Conservation (phyloP, 1,139 yeast species). For the Pichia sp. region DNA sequence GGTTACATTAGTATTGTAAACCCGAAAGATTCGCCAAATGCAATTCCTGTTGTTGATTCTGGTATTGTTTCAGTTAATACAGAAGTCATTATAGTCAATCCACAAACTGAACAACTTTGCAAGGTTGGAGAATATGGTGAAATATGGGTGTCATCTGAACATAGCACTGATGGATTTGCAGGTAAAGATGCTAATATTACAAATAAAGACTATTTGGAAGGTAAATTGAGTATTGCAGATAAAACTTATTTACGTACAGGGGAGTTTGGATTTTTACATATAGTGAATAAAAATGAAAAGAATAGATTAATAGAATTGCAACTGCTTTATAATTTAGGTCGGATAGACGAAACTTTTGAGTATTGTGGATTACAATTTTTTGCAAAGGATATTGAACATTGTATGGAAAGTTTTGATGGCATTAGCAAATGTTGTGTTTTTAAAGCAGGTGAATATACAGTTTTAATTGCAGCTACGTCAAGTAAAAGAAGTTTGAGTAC, state of each 20-base stretch:
- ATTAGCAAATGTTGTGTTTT: constrained; percentile 37
- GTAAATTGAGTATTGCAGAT: constrained; percentile 45
- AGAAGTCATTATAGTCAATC: constrained; percentile 89
- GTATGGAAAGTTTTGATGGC: constrained; percentile 47
- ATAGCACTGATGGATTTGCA: constrained; percentile 54
- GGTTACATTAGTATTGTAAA: constrained; percentile 80
- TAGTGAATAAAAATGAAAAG: constrained; percentile 35
- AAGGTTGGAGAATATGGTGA: constrained; percentile 95
- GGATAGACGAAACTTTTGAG: constrained; percentile 84
- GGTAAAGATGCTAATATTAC: constrained; percentile 29
- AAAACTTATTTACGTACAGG: constrained; percentile 80
- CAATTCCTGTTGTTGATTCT: constrained; percentile 80
- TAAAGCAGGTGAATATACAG: constrained; percentile 75
- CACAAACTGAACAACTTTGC: constrained; percentile 76
- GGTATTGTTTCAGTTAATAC: constrained; percentile 96
- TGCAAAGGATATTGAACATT: constrained; percentile 74
- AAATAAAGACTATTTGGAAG: constrained; percentile 19
- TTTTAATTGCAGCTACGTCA: constrained; percentile 62
- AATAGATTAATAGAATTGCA: constrained; percentile 52
- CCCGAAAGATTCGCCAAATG: constrained; percentile 56
- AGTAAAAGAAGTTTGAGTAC: constrained; percentile 46
- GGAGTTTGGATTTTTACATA: constrained; percentile 86
- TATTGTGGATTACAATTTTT: constrained; percentile 87
- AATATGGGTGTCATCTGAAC: constrained; percentile 92
- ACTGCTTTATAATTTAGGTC: constrained; percentile 78